These are phyloP conservation scores for Acidomyces sp. DNA, from an alignment of 495 filamentous ascomycete genomes.

Conservation along the genomic window DNA sequence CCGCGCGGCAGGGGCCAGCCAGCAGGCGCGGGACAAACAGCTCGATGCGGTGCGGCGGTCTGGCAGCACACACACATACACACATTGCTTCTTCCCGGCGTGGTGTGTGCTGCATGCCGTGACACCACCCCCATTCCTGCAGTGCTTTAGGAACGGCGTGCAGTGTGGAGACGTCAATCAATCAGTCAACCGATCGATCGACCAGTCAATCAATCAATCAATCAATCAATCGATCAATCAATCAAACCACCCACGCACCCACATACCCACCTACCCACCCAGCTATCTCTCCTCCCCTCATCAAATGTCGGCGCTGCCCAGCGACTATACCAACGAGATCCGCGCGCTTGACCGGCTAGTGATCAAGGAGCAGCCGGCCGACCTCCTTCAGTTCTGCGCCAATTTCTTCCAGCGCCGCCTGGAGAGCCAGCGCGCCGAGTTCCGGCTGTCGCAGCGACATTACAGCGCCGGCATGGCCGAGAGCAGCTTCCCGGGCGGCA, in stretches of 20 bases:
- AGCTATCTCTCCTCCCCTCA: not conserved
- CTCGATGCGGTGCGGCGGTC: no score
- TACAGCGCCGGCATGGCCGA: constrained; percentile 39
- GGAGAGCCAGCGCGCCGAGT: constrained; percentile 44
- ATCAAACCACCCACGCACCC: not conserved
- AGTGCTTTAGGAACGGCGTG: no score
- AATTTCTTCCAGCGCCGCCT: constrained; percentile 52
- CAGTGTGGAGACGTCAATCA: no score
- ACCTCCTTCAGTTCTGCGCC: constrained; percentile 55
- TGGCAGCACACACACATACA: no score
- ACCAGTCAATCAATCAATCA: no score
- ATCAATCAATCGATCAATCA: no score
- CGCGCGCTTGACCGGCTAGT: constrained; percentile 44
- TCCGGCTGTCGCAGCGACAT: constrained; percentile 34
- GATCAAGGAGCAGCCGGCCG: constrained; percentile 37
- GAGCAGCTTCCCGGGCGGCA: constrained; percentile 43
- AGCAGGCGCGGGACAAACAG: no score
- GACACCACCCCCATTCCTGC: no score
- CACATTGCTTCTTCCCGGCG: no score
- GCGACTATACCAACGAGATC: constrained; percentile 47
- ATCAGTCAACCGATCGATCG: no score
- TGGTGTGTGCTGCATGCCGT: no score
- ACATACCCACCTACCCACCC: not conserved
- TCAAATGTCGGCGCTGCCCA: constrained; percentile 32
- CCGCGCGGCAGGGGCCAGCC: no score